These are phyloP conservation scores for Teratosphaeria pseudoeucalypti DNA, from an alignment of 2,329 filamentous ascomycete genomes.

Conservation along the genomic window DNA sequence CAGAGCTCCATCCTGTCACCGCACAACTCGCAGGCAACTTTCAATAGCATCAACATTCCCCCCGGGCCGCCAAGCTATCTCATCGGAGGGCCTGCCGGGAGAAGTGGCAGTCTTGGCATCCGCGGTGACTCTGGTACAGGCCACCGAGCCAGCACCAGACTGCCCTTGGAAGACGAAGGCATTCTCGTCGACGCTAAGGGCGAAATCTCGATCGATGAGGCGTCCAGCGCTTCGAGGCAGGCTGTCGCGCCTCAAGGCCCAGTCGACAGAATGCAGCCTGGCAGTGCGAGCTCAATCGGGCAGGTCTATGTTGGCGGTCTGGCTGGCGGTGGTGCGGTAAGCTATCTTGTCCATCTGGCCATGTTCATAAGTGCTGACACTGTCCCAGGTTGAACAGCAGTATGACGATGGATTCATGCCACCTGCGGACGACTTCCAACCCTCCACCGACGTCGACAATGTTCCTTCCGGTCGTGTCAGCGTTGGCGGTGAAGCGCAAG, in stretches of 20 bases:
- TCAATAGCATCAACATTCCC: conserved; percentile 38
- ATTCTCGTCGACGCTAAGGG: conserved; percentile 55
- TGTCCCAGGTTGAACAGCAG: conserved; percentile 4
- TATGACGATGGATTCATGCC: conserved; percentile 26
- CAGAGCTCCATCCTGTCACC: conserved; percentile 29
- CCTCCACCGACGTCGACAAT: conserved; percentile 16
- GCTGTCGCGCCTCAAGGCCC: conserved; percentile 3
- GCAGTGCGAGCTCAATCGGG: conserved; percentile 28
- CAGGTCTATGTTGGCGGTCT: conserved; percentile 33
- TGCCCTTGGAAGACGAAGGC: conserved; percentile 16
- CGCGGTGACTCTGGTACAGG: conserved; percentile 26
- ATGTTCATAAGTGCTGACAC: not conserved
- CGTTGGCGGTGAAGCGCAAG: not conserved
- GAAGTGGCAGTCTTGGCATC: conserved; percentile 23
- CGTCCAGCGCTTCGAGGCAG: conserved; percentile 4
- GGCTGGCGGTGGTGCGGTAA: conserved; percentile 11
- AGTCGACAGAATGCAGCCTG: conserved; percentile 2
- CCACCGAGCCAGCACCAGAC: conserved; percentile 40
- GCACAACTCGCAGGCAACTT: conserved; percentile 16
- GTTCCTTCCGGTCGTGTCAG: conserved; percentile 7
- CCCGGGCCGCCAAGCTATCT: conserved; percentile 24
- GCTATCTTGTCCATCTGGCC: not conserved
- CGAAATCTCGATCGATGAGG: conserved; percentile 31
- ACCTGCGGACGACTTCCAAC: conserved; percentile 11
- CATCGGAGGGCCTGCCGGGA: conserved; percentile 28